Evolutionary conservation across 257 asterid genomes (phyloP), one percentile per base, ranked within the genome.

Genomic region (Solanum phureja): DNA sequence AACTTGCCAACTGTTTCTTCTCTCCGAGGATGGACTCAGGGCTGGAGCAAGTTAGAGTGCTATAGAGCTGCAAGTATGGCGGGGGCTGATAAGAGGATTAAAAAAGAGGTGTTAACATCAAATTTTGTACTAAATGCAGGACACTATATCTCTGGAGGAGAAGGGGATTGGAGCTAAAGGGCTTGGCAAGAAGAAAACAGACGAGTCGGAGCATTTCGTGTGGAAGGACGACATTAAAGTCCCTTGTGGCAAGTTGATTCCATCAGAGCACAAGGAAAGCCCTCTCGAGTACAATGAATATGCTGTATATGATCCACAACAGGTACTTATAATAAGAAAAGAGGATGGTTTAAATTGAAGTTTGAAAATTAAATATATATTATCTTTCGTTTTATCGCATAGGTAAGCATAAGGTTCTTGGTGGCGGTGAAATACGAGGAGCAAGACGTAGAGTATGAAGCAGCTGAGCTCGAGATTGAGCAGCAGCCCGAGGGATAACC

Each of bases 211-310:
- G 90, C 99, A 97, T 86, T 91, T 95, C 4, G 84, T 86, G 0
- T 97, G 99, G 99, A 93, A 92, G 83, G 95, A 92, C 27, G 94
- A 94, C 75, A 92, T 97, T 35, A 94, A 91, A 88, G 97, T 97
- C 75, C 99, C 98, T 0, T 92, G 98, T 19, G 99, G 99, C 6
- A 86, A 44, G 27, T 88, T 97, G 71, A 74, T 93, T 66, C 92
- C 93, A 0, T 96, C 99, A 0, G 94, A 90, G 34, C 87, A 93
- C 86, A 91, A 90, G 85, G 95, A 94, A 13, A 96, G 99, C 73
- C 90, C 86, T 5, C 95, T 96, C 0, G 98, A 94, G 88, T 96
- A 93, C 89, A 92, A 95, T 4, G 99, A 97, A 81, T 96, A 95
- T 46, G 99, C 99, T 0, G 94, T 97, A 11, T 97, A 95, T 40